Evolutionary conservation across 129 eudicot species (phyloP), one percentile per base, ranked within the genome.

Genomic region (Helianthus tuberosus): DNA sequence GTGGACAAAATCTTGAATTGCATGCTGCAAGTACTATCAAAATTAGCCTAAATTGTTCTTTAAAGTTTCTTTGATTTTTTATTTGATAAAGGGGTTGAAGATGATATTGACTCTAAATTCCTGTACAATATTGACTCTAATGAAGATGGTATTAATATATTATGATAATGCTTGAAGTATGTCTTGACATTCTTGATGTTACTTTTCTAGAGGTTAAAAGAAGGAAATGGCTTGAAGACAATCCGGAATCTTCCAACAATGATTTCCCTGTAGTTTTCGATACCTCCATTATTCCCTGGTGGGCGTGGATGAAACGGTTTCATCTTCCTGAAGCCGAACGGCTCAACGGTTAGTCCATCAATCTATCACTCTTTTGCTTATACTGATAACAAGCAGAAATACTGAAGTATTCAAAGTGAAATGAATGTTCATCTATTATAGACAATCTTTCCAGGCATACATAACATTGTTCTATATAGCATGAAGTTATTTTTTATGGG

Each of bases 281-380:
- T 82, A 95, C 99, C 43, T 89, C 99, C 53, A 89, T 89, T 67
- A 82, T 95, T 78, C 99, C 99, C 9, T 95, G 99, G 99, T 95
- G 97, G 99, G 97, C 96, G 60, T 95, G 99, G 99, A 76, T 91
- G 77, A 95, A 89, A 68, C 82, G 96, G 66, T 95, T 91, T 82
- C 97, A 95, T 84, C 99, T 95, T 81, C 99, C 99, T 3, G 99
- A 95, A 83, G 99, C 99, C 50, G 99, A 95, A 76, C 53, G 76
- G 32, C 96, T 95, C 61, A 91, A 95, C 35, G 99, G 97, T 93
- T 78, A 68, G 91, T 13, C 13, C 69, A 38, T 39, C 7, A 3
- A 13, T 63, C 5, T 38, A 5, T 38, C 41, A 5, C 6, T 60
- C 11, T 64, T 38, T 3, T 14, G 68, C 5, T 64, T 38, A n/a